Evolutionary conservation across 257 asterid species (phyloP), one percentile per base, ranked within the genome.

Genomic region (Primulina huaijiensis): DNA sequence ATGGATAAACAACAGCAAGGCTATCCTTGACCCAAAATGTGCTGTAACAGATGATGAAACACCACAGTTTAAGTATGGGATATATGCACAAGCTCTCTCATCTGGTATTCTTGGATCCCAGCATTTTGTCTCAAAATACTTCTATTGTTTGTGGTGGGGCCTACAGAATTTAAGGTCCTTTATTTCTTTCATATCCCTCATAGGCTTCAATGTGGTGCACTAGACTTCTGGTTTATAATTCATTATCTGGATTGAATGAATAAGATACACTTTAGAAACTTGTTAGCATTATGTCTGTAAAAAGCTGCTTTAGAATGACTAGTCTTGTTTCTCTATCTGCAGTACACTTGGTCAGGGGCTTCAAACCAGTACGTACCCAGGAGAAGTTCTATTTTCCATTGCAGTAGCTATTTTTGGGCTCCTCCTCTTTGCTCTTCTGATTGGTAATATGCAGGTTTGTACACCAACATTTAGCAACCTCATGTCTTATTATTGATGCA

Each of bases 281-380:
- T 12, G 33, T 57, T 27, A 4, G 73, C 69, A 50, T 37, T 25
- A 30, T 60, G 34, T 33, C 50, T 43, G 59, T 56, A 4, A 57
- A n/a, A 21, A 75, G 46, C 35, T 17, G 30, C 1, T 35, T 60
- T 7, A 50, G 21, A 25, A 55, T 57, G 56, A 68, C 71, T 62
- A 14, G 30, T 69, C 20, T 67, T 60, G 43, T 78, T 69, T 66
- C 46, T 58, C 34, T 73, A 29, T 74, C 38, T 60, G 68, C 85
- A 93, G 99, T 77, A 88, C 98, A 53, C 90, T 89, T 70, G 98
- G 97, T 63, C 99, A 93, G 85, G 99, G 97, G 82, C 99, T 90
- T 43, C 52, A 74, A 61, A 90, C 99, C 59, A 90, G 97, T 76
- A 90, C 97, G 27, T 90, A 90, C 76, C 92, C 97, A 3, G 89